These are phyloP conservation scores for Bipolaris sorokiniana DNA, from an alignment of 2,329 filamentous ascomycete genomes.

Conservation along the genomic window DNA sequence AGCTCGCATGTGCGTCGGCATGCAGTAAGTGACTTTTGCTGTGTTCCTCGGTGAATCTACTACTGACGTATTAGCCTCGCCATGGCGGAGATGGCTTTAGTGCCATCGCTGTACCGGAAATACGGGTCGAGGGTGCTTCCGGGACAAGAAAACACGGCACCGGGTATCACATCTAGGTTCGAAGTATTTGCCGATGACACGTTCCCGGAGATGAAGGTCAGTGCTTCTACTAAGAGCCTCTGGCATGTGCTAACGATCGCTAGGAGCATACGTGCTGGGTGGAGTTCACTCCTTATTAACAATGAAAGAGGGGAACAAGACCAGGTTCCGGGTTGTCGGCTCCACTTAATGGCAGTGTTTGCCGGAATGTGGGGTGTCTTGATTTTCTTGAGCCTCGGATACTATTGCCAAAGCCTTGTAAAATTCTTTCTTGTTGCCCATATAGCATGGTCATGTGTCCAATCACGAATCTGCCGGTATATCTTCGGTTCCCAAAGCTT, in stretches of 20 bases:
- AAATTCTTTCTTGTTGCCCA: slow-evolving; percentile 6
- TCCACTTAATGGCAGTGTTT: not conserved
- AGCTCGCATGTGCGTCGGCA: slow-evolving; percentile 51
- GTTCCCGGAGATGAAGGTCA: slow-evolving; percentile 24
- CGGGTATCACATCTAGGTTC: slow-evolving; percentile 52
- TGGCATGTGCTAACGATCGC: not conserved
- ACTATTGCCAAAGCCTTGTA: not conserved
- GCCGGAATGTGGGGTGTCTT: slow-evolving; percentile 11
- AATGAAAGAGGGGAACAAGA: not conserved
- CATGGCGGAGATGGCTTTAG: slow-evolving; percentile 59
- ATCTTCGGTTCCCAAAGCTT: slow-evolving; percentile 4
- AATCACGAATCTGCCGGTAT: slow-evolving; percentile 18
- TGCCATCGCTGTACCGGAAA: slow-evolving; percentile 53
- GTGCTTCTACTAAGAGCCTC: not conserved
- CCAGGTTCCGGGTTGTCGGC: not conserved
- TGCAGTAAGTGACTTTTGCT: slow-evolving; percentile 17
- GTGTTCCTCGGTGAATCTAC: not conserved
- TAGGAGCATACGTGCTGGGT: slow-evolving; percentile 17
- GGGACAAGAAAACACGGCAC: slow-evolving; percentile 42
- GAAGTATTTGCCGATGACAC: slow-evolving; percentile 51
- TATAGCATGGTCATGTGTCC: slow-evolving; percentile 4
- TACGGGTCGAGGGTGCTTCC: slow-evolving; percentile 39
- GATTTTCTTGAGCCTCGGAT: not conserved
- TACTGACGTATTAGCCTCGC: slow-evolving; percentile 42
- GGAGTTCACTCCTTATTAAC: slow-evolving; percentile 1